Conservation (phyloP, 805 yeast genomes). For the Yarrowia divulgata region DNA sequence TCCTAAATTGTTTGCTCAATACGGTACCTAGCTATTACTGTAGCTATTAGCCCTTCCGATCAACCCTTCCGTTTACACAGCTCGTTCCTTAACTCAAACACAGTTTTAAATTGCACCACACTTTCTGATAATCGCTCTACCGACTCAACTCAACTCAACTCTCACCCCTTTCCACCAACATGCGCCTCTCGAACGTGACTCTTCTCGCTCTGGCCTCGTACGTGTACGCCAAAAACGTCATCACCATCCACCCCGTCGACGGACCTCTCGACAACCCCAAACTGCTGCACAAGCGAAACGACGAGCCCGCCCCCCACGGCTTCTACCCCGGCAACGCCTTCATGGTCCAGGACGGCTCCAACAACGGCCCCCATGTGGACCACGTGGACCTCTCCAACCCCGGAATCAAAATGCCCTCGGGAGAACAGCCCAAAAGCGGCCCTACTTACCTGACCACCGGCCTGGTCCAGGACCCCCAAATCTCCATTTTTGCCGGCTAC, state of each 20-base stretch:
- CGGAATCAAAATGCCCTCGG: slow-evolving; percentile 16
- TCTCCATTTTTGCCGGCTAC: slow-evolving; percentile 72
- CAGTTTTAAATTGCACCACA: slow-evolving; percentile 28
- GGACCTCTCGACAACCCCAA: slow-evolving; percentile 31
- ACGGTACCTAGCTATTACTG: too few species aligned
- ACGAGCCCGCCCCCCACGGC: slow-evolving; percentile 12
- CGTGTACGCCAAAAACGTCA: slow-evolving; percentile 31
- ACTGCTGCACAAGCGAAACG: slow-evolving; percentile 17
- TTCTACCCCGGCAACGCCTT: slow-evolving; percentile 25
- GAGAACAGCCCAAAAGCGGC: slow-evolving; percentile 49
- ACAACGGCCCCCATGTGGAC: slow-evolving; percentile 17
- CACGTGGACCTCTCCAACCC: slow-evolving; percentile 36
- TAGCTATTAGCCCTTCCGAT: too few species aligned
- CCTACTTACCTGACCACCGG: slow-evolving; percentile 52
- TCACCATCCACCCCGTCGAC: slow-evolving; percentile 16
- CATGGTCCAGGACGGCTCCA: slow-evolving; percentile 32
- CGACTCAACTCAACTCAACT: too few species aligned
- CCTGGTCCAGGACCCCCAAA: slow-evolving; percentile 53
- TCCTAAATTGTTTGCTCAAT: too few species aligned
- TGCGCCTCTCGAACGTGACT: slow-evolving; percentile 10
- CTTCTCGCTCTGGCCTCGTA: slow-evolving; percentile 16
- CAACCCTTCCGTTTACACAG: too few species aligned
- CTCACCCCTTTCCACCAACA: not conserved
- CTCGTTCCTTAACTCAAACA: not conserved
- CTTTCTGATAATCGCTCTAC: slow-evolving; percentile 11